Percentiles rank a stretch among this genome's conserved stretches.
Conservation (phyloP, 2,329 filamentous ascomycete species). For the Trichoderma harzianum region DNA sequence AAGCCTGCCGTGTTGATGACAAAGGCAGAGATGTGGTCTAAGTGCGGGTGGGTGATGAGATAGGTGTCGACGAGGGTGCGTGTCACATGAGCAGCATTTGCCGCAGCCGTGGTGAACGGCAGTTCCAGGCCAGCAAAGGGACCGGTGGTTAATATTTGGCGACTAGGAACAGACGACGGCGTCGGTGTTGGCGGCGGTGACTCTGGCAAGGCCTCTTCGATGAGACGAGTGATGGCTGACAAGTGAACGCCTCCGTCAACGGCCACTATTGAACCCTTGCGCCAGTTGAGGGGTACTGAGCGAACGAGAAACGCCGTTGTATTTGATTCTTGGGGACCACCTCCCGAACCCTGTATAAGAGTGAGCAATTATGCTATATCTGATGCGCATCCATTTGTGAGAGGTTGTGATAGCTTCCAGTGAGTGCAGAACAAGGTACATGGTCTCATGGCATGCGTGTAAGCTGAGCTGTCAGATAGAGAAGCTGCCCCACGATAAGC, state of each 20-base stretch:
- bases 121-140: slow-evolving; percentile 79
- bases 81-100: slow-evolving; percentile 80
- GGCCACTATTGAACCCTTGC: slow-evolving; percentile 78
- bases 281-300: slow-evolving; percentile 75
- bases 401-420: not conserved
- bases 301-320: slow-evolving; percentile 87
- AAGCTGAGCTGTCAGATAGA: slow-evolving; percentile 1
- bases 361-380: slow-evolving; percentile 25
- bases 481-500: slow-evolving; percentile 9
- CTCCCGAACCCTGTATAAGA: slow-evolving; percentile 69
- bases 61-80: slow-evolving; percentile 79
- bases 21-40: slow-evolving; percentile 89
- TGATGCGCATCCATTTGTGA: not conserved
- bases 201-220: slow-evolving; percentile 54
- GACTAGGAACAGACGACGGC: slow-evolving; percentile 25
- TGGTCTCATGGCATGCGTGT: not conserved
- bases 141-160: slow-evolving; percentile 59
- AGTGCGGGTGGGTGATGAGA: slow-evolving; percentile 93
- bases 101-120: slow-evolving; percentile 60
- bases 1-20: slow-evolving; percentile 90
- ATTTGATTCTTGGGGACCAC: slow-evolving; percentile 86
- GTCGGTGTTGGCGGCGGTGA: slow-evolving; percentile 25
- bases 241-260: slow-evolving; percentile 92
- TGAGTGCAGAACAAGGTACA: not conserved
- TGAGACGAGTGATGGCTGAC: slow-evolving; percentile 74